Evolutionary conservation across 805 yeast species (phyloP), one percentile per base, ranked within the genome.

Genomic region (Yarrowia alimentaria): DNA sequence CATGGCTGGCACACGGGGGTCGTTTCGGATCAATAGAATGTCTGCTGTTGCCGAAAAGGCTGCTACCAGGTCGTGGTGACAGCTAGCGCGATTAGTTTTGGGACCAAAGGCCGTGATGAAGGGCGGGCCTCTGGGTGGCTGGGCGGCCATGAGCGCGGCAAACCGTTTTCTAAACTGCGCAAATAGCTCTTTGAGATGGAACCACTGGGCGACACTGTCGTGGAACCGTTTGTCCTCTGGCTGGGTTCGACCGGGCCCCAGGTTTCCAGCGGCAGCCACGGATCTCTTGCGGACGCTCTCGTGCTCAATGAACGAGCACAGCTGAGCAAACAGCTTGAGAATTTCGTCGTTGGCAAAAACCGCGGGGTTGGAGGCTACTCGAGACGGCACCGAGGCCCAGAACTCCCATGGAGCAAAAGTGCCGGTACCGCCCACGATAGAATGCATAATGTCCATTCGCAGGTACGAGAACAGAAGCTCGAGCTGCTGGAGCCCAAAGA

Each of bases 361-460:
- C 1, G 28, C 35, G 1, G 40, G 33, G 8, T 51, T 42, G 19
- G 32, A 14, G 4, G 40, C 28, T 2, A 42, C 34, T 8, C 45
- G 20, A 10, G 35, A 30, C 3, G 38, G 30, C 1, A 30, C 24
- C 12, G 37, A 20, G 2, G 34, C 50, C 53, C 53, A 51, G 19
- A 42, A 51, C 13, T 51, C 40, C 35, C 51, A 42, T 5, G 52
- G 35, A n/a, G 50, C 29, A 29, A 51, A 30, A 4, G 50, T 26
- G 12, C 35, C 35, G 8, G 35, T 37, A 5, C 35, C 45, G 3
- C 53, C 53, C 6, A 51, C 35, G 2, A 37, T 28, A 3, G 52
- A 28, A 26, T 51, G 53, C 53, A 51, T 51, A 16, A 51, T 26
- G 14, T 51, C 53, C 52, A 51, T 43, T 0, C 50, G 40, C 5